phyloP scores from a whole-genome alignment of 345 rosid species.

The Cardiospermum halicacabum region DNA sequence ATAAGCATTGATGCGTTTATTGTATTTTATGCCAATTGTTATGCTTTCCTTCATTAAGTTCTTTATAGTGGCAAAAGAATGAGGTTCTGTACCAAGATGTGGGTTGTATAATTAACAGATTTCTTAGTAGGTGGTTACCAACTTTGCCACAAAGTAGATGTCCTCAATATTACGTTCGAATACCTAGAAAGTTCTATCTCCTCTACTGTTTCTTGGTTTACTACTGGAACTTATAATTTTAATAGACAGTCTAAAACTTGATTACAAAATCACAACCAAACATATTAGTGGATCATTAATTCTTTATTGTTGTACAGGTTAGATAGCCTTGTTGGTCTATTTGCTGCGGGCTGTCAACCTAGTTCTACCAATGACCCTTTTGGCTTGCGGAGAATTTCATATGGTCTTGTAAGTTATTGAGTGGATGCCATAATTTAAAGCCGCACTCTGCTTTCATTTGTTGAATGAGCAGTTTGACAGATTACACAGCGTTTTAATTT shows the following conservation, averaged over 20 bases:
- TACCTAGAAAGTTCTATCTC: background rate
- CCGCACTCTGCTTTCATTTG: background rate
- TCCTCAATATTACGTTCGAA: background rate
- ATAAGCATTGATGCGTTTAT: conserved; percentile 3
- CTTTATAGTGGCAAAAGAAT: background rate
- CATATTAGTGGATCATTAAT: conserved; percentile 11
- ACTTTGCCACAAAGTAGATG: background rate
- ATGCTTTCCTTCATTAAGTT: conserved; percentile 2
- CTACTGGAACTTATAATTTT: too few relatives aligned
- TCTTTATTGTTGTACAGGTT: conserved; percentile 43
- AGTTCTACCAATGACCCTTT: conserved; percentile 90
- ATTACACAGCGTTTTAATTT: background rate
- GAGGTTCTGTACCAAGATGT: background rate
- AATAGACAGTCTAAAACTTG: too few relatives aligned
- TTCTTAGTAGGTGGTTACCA: background rate
- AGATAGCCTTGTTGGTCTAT: conserved; percentile 92
- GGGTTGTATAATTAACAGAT: background rate
- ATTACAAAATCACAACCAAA: too few relatives aligned
- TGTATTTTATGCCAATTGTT: background rate
- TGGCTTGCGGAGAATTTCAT: conserved; percentile 91
- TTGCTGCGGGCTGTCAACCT: conserved; percentile 98
- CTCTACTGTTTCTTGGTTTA: background rate
- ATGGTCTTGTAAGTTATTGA: conserved; percentile 74
- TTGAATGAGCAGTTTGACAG: background rate
- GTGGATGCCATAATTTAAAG: conserved; percentile 1